phyloP scores from a whole-genome alignment of 2,329 filamentous ascomycete species.

The Microcyclospora pomicola region DNA sequence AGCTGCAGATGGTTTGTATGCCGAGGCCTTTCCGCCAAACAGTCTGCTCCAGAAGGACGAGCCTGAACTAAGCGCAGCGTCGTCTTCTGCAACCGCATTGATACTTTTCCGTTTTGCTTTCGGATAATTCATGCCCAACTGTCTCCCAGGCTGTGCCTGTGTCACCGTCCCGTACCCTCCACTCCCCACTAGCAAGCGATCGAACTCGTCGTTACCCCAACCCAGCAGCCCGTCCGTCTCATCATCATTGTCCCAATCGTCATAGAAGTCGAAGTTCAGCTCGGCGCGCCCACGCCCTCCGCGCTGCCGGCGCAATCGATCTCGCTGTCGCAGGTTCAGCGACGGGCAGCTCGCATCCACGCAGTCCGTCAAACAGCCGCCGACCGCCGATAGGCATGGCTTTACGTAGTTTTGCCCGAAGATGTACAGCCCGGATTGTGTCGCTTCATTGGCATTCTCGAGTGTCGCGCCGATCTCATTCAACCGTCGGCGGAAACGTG shows the following conservation, averaged over 20 bases:
- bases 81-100: conserved; percentile 3
- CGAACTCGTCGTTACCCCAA: conserved; percentile 77
- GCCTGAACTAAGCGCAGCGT: conserved; percentile 8
- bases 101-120: conserved; percentile 41
- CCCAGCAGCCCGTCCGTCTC: conserved; percentile 51
- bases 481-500: conserved; percentile 81
- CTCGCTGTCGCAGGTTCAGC: conserved; percentile 21
- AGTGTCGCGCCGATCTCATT: conserved; percentile 85
- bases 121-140: conserved; percentile 73
- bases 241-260: conserved; percentile 74
- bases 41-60: conserved; percentile 60
- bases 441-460: conserved; percentile 78
- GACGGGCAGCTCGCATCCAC: conserved; percentile 42
- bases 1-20: conserved; percentile 82
- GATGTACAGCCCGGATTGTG: conserved; percentile 80
- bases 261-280: conserved; percentile 90
- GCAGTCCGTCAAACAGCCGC: conserved; percentile 50
- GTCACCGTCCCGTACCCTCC: conserved; percentile 28
- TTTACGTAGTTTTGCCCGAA: conserved; percentile 75
- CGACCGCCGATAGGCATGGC: conserved; percentile 61
- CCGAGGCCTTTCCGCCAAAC: conserved; percentile 63
- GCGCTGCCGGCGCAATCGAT: conserved; percentile 48
- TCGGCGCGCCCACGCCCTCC: conserved; percentile 57
- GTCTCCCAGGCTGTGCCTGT: conserved; percentile 49
- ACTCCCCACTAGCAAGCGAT: conserved; percentile 62